Conservation (phyloP, 805 yeast genomes). For the Teunomyces cretensis region DNA sequence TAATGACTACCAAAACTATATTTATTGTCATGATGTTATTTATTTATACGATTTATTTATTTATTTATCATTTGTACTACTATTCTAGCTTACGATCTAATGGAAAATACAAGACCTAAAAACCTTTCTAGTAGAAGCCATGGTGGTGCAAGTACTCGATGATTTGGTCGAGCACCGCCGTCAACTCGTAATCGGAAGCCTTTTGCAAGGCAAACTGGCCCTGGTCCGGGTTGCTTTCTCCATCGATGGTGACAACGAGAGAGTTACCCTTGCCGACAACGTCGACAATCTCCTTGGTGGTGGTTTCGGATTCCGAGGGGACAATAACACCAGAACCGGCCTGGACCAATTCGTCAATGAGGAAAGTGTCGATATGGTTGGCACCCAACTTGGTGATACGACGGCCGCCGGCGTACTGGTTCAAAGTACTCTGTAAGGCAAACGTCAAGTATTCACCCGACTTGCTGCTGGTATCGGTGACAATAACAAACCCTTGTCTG, state of each 20-base stretch:
- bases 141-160: constrained; percentile 74
- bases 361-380: constrained; percentile 51
- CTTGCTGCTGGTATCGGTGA: constrained; percentile 55
- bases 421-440: constrained; percentile 86
- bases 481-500: constrained; percentile 82
- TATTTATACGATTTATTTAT: constrained; percentile 1
- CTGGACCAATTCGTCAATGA: constrained; percentile 73
- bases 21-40: not conserved
- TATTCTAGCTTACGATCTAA: not conserved
- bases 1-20: not conserved
- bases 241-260: constrained; percentile 35
- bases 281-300: constrained; percentile 57
- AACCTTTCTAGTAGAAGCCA: constrained; percentile 63
- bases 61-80: not conserved
- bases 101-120: not conserved
- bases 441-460: constrained; percentile 54
- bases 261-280: constrained; percentile 56
- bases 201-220: constrained; percentile 9
- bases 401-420: constrained; percentile 86
- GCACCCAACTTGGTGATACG: constrained; percentile 57
- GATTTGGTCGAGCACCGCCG: constrained; percentile 64
- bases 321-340: constrained; percentile 89
- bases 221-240: constrained; percentile 10
- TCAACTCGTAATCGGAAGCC: constrained; percentile 17
- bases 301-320: constrained; percentile 44